Conservation (phyloP, 2,329 filamentous ascomycete species). For the Ascochyta fabae region DNA sequence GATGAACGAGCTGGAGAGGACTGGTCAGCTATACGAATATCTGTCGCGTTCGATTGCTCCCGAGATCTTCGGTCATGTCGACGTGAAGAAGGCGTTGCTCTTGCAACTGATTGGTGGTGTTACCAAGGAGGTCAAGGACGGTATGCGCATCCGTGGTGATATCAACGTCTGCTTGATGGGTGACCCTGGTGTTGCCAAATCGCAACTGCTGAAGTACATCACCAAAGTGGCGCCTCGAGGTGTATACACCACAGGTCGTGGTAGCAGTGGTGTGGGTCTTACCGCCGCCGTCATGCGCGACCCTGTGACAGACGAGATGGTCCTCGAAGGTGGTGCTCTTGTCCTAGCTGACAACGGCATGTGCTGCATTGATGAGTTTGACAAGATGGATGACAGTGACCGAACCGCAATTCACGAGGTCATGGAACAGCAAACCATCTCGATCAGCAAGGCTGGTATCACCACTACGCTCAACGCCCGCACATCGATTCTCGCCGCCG, state of each 20-base stretch:
- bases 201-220: constrained; percentile 97
- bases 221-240: constrained; percentile 95
- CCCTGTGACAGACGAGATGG: constrained; percentile 83
- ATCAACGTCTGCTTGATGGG: constrained; percentile 99
- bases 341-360: constrained; percentile 83
- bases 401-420: constrained; percentile 85
- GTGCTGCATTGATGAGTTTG: constrained; percentile 86
- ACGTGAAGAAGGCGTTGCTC: constrained; percentile 98
- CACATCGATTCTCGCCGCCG: constrained; percentile 93
- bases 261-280: constrained; percentile 81
- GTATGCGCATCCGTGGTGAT: constrained; percentile 98
- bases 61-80: constrained; percentile 94
- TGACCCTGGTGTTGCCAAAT: constrained; percentile 99
- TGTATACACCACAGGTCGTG: constrained; percentile 81
- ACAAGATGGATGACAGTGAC: constrained; percentile 88
- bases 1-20: constrained; percentile 83
- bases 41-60: constrained; percentile 95
- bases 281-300: constrained; percentile 85
- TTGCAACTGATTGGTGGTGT: constrained; percentile 94
- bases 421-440: constrained; percentile 88
- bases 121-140: constrained; percentile 94
- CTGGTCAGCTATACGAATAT: constrained; percentile 93
- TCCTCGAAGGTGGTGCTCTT: constrained; percentile 79
- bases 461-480: constrained; percentile 96
- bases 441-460: constrained; percentile 90